These are phyloP conservation scores for Trichoderma reesei DNA, from an alignment of 495 filamentous ascomycete genomes.

Conservation along the genomic window DNA sequence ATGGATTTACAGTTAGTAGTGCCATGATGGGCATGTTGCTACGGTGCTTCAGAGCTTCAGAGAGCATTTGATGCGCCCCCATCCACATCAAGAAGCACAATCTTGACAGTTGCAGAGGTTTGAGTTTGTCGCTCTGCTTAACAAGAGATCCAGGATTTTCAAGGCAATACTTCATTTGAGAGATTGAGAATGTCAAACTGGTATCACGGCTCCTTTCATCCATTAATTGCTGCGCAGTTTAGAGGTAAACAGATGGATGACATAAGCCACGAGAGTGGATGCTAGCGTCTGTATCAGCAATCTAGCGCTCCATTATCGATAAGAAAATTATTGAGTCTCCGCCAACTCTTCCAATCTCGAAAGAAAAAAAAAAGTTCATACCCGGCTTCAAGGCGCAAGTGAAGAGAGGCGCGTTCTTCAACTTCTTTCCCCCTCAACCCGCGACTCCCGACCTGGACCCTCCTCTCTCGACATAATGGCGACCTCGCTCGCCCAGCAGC, in stretches of 20 bases:
- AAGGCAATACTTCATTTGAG: too few species aligned
- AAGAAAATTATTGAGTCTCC: constrained; percentile 3
- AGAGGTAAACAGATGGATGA: not conserved
- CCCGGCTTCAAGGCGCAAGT: not conserved
- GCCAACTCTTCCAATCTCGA: not conserved
- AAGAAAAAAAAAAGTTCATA: constrained; percentile 7
- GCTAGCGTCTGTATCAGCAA: not conserved
- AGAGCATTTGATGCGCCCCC: too few species aligned
- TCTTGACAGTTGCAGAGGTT: too few species aligned
- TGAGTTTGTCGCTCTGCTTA: too few species aligned
- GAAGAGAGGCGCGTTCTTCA: not conserved
- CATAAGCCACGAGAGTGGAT: not conserved
- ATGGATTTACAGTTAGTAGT: too few species aligned
- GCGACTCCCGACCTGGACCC: not conserved
- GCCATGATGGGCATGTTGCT: too few species aligned
- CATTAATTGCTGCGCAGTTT: too few species aligned
- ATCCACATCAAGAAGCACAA: too few species aligned
- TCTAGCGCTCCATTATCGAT: not conserved
- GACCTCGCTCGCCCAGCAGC: constrained; percentile 66
- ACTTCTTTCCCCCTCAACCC: not conserved
- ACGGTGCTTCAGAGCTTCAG: too few species aligned
- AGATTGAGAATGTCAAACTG: too few species aligned
- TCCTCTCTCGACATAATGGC: constrained; percentile 45
- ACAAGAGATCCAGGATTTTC: too few species aligned
- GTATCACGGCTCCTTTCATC: too few species aligned